These are phyloP conservation scores for Globisporangium nagaii DNA, from an alignment of 352 stramenopile species.

Conservation along the genomic window DNA sequence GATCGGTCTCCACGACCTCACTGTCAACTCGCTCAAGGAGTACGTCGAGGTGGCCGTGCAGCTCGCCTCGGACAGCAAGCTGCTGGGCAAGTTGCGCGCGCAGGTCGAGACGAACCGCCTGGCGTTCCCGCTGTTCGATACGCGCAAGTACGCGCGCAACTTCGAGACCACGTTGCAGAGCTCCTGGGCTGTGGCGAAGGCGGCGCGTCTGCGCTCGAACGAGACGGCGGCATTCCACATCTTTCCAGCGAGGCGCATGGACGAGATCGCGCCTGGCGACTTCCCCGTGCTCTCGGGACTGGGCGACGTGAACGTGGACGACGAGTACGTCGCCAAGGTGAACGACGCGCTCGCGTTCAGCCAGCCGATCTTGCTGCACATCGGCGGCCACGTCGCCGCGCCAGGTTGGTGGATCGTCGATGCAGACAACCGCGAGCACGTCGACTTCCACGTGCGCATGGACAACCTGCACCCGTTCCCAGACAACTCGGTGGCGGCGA, in stretches of 20 bases:
- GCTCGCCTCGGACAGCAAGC: constrained; percentile 24
- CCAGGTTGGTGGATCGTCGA: constrained; percentile 73
- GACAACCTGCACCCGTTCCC: constrained; percentile 63
- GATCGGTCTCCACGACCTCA: constrained; percentile 44
- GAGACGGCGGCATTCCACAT: constrained; percentile 24
- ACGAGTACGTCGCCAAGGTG: constrained; percentile 36
- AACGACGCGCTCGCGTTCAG: constrained; percentile 18
- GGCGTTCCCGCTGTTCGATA: constrained; percentile 62
- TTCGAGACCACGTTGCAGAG: constrained; percentile 45
- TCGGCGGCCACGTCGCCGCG: constrained; percentile 40
- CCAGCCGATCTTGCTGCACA: constrained; percentile 47
- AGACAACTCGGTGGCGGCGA: constrained; percentile 39
- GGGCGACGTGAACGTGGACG: constrained; percentile 21
- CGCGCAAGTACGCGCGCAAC: constrained; percentile 32
- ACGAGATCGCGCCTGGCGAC: constrained; percentile 16
- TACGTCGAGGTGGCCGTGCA: constrained; percentile 73
- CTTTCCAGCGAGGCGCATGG: constrained; percentile 21
- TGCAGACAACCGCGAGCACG: constrained; percentile 28
- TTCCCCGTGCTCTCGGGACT: constrained; percentile 36
- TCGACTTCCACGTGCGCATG: constrained; percentile 69
- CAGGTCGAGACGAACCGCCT: constrained; percentile 39
- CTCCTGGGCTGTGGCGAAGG: constrained; percentile 39
- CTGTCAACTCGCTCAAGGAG: constrained; percentile 68
- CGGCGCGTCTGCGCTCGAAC: background rate
- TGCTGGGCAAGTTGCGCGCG: constrained; percentile 32